Evolutionary conservation across 225 moss, liverwort and hornwort genomes (phyloP).

Genomic region (Physcomitrium patens): DNA sequence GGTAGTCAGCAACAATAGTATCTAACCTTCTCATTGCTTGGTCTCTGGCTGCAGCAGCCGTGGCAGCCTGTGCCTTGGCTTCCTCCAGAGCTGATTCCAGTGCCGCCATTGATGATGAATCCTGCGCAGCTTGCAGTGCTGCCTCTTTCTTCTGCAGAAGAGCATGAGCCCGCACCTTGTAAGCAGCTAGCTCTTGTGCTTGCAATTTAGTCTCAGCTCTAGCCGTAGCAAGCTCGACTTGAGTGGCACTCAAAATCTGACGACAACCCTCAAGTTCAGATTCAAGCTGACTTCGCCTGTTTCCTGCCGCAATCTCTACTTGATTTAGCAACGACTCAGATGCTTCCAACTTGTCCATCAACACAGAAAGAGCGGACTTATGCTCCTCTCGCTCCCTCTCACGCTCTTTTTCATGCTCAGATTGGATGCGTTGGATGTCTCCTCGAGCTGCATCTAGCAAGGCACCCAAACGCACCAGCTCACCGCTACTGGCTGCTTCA

Average conservation of each 20-base stretch:
- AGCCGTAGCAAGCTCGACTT: constrained; percentile 71
- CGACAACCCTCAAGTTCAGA: constrained; percentile 80
- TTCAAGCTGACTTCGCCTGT: constrained; percentile 67
- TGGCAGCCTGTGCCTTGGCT: constrained; percentile 67
- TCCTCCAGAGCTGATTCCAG: constrained; percentile 79
- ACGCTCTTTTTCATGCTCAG: constrained; percentile 74
- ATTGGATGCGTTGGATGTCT: constrained; percentile 67
- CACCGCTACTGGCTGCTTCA: constrained; percentile 92
- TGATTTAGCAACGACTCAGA: constrained; percentile 54
- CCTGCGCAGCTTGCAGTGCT: constrained; percentile 82
- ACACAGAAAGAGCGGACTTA: constrained; percentile 48
- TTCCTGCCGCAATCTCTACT: constrained; percentile 60
- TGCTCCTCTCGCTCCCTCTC: constrained; percentile 67
- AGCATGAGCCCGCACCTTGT: constrained; percentile 95
- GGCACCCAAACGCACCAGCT: constrained; percentile 85
- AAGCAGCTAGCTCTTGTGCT: constrained; percentile 82
- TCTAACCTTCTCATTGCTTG: constrained; percentile 68
- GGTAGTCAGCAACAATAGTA: constrained; percentile 62
- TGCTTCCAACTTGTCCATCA: constrained; percentile 70
- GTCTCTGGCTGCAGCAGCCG: constrained; percentile 70
- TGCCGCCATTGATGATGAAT: constrained; percentile 71
- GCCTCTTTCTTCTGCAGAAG: constrained; percentile 94
- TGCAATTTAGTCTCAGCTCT: constrained; percentile 71
- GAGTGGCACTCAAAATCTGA: constrained; percentile 66
- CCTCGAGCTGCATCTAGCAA: constrained; percentile 81